phyloP scores from a whole-genome alignment of 2,329 filamentous ascomycete species.

The Beauveria rudraprayagi region DNA sequence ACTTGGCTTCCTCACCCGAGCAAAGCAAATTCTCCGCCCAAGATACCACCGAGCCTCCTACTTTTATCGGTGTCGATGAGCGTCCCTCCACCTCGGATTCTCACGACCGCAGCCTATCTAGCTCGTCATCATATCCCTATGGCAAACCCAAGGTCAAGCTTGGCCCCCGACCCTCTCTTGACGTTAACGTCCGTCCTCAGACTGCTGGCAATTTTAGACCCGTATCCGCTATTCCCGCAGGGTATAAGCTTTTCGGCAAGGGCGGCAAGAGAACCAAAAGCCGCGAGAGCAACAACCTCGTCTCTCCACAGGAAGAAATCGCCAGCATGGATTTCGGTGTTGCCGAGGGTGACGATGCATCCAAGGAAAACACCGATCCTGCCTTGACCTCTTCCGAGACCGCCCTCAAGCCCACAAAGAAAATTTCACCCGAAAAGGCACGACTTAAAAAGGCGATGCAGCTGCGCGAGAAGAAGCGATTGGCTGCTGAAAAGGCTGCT shows the following conservation, averaged over 20 bases:
- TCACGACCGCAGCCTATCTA: slow-evolving; percentile 33
- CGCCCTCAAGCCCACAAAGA: slow-evolving; percentile 37
- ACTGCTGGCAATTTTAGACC: slow-evolving; percentile 59
- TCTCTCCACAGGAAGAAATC: slow-evolving; percentile 28
- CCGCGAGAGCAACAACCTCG: slow-evolving; percentile 17
- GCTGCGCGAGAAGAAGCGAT: slow-evolving; percentile 69
- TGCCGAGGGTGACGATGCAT: slow-evolving; percentile 10
- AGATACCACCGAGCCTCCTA: slow-evolving; percentile 41
- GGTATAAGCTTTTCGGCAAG: slow-evolving; percentile 63
- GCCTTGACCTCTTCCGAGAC: slow-evolving; percentile 20
- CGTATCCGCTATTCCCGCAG: slow-evolving; percentile 70
- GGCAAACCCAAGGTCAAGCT: slow-evolving; percentile 80
- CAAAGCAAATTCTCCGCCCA: slow-evolving; percentile 39
- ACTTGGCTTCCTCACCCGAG: slow-evolving; percentile 43
- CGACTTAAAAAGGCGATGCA: slow-evolving; percentile 92
- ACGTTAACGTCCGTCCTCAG: slow-evolving; percentile 52
- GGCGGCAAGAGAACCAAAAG: slow-evolving; percentile 40
- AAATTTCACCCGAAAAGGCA: slow-evolving; percentile 80
- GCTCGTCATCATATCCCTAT: slow-evolving; percentile 40
- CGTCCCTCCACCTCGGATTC: slow-evolving; percentile 37
- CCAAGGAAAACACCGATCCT: slow-evolving; percentile 13
- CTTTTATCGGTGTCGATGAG: slow-evolving; percentile 40
- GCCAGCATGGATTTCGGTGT: slow-evolving; percentile 29
- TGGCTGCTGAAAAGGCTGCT: slow-evolving; percentile 15
- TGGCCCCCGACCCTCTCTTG: slow-evolving; percentile 72